Evolutionary conservation across 1,139 yeast species (phyloP).

Genomic region (Saccharomyces uvarum): DNA sequence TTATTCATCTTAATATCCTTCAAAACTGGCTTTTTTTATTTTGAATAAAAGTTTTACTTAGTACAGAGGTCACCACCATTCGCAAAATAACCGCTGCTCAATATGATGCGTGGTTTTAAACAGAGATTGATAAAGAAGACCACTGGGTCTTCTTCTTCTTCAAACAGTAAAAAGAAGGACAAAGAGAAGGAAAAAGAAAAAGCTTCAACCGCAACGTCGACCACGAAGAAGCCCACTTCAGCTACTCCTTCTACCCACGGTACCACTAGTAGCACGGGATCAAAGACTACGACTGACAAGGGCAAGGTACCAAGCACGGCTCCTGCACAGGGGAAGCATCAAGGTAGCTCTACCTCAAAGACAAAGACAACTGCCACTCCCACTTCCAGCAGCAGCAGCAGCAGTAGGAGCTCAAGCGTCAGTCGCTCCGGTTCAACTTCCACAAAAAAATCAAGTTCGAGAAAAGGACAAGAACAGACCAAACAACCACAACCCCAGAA

Average conservation of each 20-base stretch:
- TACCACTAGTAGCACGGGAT: conserved; percentile 1
- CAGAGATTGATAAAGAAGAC: conserved; percentile 35
- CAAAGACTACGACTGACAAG: background rate
- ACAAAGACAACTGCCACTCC: conserved; percentile 2
- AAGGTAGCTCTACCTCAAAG: conserved; percentile 1
- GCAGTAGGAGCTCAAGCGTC: background rate
- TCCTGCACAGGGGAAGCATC: conserved; percentile 1
- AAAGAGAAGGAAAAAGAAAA: conserved; percentile 22
- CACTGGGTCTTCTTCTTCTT: conserved; percentile 26
- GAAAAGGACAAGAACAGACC: conserved; percentile 5
- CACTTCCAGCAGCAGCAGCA: conserved; percentile 2
- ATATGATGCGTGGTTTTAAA: conserved; percentile 43
- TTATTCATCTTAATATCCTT: background rate
- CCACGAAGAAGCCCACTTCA: conserved; percentile 2
- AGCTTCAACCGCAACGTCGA: conserved; percentile 2
- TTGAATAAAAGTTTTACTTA: background rate
- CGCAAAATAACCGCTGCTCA: conserved; percentile 12
- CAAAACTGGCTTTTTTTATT: background rate
- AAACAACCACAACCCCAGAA: conserved; percentile 11
- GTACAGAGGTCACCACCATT: background rate
- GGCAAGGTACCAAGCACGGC: background rate
- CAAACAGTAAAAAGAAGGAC: conserved; percentile 20
- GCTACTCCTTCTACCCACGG: conserved; percentile 1
- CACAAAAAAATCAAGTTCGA: conserved; percentile 9
- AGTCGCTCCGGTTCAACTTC: conserved; percentile 11